Base-by-base conservation (phyloP, 768 basidiomycete genomes). In the Tephrocybe sp. region DNA sequence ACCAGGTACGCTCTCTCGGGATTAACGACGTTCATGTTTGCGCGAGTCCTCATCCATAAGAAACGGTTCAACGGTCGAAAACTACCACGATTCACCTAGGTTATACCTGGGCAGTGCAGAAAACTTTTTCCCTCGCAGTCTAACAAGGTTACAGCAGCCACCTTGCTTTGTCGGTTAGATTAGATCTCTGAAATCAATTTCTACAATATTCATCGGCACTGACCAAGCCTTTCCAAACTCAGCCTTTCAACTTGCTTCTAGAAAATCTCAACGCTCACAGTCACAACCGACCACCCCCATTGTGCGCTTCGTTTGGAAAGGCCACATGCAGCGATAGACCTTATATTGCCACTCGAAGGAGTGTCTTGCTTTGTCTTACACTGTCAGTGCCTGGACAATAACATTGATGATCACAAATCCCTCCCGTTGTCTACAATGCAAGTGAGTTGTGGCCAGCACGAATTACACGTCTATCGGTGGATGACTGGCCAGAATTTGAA, bases 1-100 rank as follows among this genome's bases (percentile, higher is more conserved):
- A 48, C 14, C 60, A 97, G 95, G 95, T 94, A 90, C 73, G 84
- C 93, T 1, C 74, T 98, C 2, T 95, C 92, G 2, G 86, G 79
- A 3, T 80, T 93, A 44, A 98, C 95, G 0, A 74, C 86, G 2
- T 74, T 83, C 52, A 94, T 97, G 92, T 88, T 94, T 54, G 71
- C 78, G 36, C 80, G 85, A 14, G 71, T 91, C 24, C 63, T 91
- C 41, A 52, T 81, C 30, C 83, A 81, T 59, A 80, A 80, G 58
- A 76, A 73, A 60, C 77, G 65, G 62, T 68, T 56, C 57, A 72
- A 68, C 54, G 77, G 76, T 24, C 77, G 76, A 56, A 72, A 70
- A 37, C 71, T 90, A 59, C 88, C 87, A 44, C 80, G 88, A 41
- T 81, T 71, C 56, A 65, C 55, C 34, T 75, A 32, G 55, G 9